These are phyloP conservation scores for Phytophthora brassicae DNA, from an alignment of 352 stramenopile genomes.

Conservation along the genomic window DNA sequence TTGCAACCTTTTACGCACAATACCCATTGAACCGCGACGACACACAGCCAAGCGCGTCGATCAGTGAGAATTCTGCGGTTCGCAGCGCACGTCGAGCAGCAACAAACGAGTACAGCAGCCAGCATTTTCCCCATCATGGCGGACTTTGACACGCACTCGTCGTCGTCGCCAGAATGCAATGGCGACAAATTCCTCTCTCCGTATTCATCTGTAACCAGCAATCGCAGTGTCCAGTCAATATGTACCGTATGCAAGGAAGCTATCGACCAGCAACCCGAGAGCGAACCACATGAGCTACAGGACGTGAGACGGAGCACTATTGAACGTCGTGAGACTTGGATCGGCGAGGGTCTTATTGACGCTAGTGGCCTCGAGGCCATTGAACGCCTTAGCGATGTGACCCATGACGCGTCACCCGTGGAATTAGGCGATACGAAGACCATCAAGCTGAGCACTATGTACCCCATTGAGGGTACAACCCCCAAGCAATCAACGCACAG, in stretches of 20 bases:
- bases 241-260: slow-evolving; percentile 23
- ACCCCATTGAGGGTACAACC: slow-evolving; percentile 27
- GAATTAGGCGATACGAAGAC: no score
- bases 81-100: slow-evolving; percentile 7
- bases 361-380: slow-evolving; percentile 51
- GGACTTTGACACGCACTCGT: slow-evolving; percentile 36
- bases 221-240: slow-evolving; percentile 32
- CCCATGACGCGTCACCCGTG: no score
- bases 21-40: slow-evolving; percentile 14
- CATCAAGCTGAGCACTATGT: slow-evolving; percentile 41
- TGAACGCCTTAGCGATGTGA: slow-evolving; percentile 51
- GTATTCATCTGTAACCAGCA: slow-evolving; percentile 29
- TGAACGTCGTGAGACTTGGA: slow-evolving; percentile 60
- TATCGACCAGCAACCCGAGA: slow-evolving; percentile 15
- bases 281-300: slow-evolving; percentile 25
- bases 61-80: slow-evolving; percentile 30
- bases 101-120: not conserved
- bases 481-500: slow-evolving; percentile 37
- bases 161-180: slow-evolving; percentile 32
- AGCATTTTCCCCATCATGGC: slow-evolving; percentile 10
- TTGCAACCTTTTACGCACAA: not conserved
- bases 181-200: slow-evolving; percentile 36
- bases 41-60: slow-evolving; percentile 21
- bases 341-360: slow-evolving; percentile 67
- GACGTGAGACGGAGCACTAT: slow-evolving; percentile 26